phyloP scores from a whole-genome alignment of 305 asterid genomes.

The Striga hermonthica region DNA sequence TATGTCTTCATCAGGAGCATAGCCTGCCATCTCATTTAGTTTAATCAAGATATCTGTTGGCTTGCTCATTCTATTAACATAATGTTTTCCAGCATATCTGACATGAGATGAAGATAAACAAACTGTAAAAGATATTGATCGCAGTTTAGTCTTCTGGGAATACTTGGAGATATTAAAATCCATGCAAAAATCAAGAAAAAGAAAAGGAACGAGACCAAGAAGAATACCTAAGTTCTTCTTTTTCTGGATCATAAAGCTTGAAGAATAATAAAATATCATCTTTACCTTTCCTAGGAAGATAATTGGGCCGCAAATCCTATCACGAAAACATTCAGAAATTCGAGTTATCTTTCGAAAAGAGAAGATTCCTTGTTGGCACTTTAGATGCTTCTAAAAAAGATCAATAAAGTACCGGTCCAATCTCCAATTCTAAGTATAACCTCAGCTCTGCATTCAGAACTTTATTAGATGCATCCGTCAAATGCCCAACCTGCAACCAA shows the following conservation, averaged over 20 bases:
- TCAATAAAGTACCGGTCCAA: constrained; percentile 42
- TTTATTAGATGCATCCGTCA: constrained; percentile 40
- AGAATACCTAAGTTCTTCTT: constrained; percentile 43
- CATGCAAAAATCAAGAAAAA: background rate
- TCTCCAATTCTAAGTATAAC: constrained; percentile 47
- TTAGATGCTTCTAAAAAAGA: constrained; percentile 20
- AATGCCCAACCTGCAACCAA: constrained; percentile 43
- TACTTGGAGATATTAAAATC: constrained; percentile 2
- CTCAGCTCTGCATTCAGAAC: constrained; percentile 44
- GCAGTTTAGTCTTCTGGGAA: constrained; percentile 12
- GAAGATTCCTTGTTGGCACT: constrained; percentile 9
- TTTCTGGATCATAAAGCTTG: constrained; percentile 52
- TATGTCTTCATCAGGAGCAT: constrained; percentile 56
- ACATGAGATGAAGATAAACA: constrained; percentile 24
- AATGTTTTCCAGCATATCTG: constrained; percentile 55
- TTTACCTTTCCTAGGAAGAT: constrained; percentile 39
- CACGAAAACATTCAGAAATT: too few relatives aligned
- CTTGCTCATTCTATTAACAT: constrained; percentile 45
- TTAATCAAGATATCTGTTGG: constrained; percentile 51
- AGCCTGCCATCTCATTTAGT: constrained; percentile 57
- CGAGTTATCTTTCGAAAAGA: background rate
- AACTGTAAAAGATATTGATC: constrained; percentile 16
- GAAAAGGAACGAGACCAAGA: constrained; percentile 8
- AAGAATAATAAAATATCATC: constrained; percentile 50
- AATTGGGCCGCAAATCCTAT: constrained; percentile 40